A percentile compares a stretch with the other conserved stretches of the same genome.
phyloP scores from a whole-genome alignment of 2,329 filamentous ascomycete species.

The Ambrosiella xylebori region DNA sequence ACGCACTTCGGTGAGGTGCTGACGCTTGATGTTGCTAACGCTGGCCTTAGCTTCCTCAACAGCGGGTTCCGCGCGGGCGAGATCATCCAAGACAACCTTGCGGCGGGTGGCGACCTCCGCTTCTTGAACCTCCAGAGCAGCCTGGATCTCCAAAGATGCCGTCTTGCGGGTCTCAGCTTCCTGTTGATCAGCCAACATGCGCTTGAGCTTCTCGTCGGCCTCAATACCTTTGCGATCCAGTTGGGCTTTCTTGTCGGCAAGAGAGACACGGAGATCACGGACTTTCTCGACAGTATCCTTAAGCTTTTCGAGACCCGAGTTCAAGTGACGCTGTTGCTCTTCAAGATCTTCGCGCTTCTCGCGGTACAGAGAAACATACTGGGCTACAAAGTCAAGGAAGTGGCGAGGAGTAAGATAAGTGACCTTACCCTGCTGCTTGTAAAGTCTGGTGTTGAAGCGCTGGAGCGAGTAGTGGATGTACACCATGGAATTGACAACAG shows the following conservation, averaged over 20 bases:
- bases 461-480: slow-evolving; percentile 94
- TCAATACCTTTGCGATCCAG: slow-evolving; percentile 87
- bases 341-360: slow-evolving; percentile 97
- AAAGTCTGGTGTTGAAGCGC: slow-evolving; percentile 70
- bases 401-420: slow-evolving; percentile 93
- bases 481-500: slow-evolving; percentile 95
- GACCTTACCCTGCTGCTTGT: slow-evolving; percentile 79
- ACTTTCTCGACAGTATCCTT: slow-evolving; percentile 96
- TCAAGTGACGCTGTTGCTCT: slow-evolving; percentile 94
- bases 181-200: slow-evolving; percentile 90
- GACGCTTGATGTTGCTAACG: slow-evolving; percentile 95
- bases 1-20: slow-evolving; percentile 91
- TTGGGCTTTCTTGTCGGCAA: slow-evolving; percentile 87
- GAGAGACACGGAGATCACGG: slow-evolving; percentile 70
- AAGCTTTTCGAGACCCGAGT: slow-evolving; percentile 93
- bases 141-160: slow-evolving; percentile 76
- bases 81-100: slow-evolving; percentile 70
- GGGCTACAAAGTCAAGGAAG: slow-evolving; percentile 93
- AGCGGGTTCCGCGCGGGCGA: slow-evolving; percentile 82
- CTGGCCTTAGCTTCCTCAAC: slow-evolving; percentile 86
- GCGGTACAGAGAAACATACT: slow-evolving; percentile 93
- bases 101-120: slow-evolving; percentile 66
- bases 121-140: slow-evolving; percentile 74
- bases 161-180: slow-evolving; percentile 86
- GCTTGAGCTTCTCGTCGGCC: slow-evolving; percentile 91